These are phyloP conservation scores for Beta macrorhiza DNA, from an alignment of 179 eudicot genomes.

Conservation along the genomic window DNA sequence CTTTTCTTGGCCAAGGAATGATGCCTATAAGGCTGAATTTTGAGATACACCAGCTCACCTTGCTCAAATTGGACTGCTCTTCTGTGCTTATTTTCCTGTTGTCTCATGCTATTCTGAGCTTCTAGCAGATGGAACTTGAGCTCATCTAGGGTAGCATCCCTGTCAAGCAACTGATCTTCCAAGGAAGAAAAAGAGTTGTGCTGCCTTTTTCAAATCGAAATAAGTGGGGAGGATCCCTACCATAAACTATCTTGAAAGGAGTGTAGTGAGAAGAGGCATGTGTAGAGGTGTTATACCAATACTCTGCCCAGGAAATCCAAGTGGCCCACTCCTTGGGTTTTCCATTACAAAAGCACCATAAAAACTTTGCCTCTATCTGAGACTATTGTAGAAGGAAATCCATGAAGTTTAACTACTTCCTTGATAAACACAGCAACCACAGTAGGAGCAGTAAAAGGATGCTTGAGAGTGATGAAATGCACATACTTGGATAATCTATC, in stretches of 20 bases:
- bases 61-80: background rate
- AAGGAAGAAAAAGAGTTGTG: background rate
- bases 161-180: background rate
- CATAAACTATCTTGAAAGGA: background rate
- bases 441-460: background rate
- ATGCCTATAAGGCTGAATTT: background rate
- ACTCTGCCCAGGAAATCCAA: background rate
- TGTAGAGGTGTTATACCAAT: background rate
- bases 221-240: background rate
- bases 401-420: background rate
- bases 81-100: background rate
- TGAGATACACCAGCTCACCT: conserved; percentile 2
- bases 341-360: background rate
- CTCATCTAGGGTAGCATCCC: background rate
- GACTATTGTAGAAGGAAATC: background rate
- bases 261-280: background rate
- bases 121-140: background rate
- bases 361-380: background rate
- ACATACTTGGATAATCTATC: conserved; percentile 4
- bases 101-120: background rate
- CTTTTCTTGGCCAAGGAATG: background rate
- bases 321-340: background rate
- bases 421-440: background rate
- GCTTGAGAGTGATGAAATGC: background rate
- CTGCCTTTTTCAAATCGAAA: background rate